A percentile compares a stretch with the other conserved stretches of the same genome.
Evolutionary conservation across 2,329 filamentous ascomycete genomes (phyloP).

Genomic region (Fonsecaea pedrosoi): DNA sequence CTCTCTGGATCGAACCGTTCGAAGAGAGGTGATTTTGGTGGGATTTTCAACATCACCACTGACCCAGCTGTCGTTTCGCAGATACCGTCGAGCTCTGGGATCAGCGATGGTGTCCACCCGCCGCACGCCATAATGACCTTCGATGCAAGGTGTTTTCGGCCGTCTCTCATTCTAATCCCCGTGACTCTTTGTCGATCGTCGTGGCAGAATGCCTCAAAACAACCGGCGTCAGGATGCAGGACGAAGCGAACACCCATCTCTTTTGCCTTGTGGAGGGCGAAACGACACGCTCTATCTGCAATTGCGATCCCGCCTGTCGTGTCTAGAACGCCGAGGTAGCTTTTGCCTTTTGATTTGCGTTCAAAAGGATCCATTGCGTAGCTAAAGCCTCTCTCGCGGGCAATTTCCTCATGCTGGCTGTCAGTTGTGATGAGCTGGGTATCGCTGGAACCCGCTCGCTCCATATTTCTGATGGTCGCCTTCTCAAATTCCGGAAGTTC

Average conservation of each 20-base stretch:
- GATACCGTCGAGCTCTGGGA: constrained; percentile 56
- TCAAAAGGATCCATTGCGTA: constrained; percentile 51
- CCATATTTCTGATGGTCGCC: constrained; percentile 48
- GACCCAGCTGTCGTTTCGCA: constrained; percentile 59
- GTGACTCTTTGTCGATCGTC: constrained; percentile 42
- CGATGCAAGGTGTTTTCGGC: constrained; percentile 11
- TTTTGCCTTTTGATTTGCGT: constrained; percentile 40
- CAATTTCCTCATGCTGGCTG: constrained; percentile 41
- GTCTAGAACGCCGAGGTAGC: constrained; percentile 53
- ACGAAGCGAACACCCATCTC: constrained; percentile 53
- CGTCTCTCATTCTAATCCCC: constrained; percentile 28
- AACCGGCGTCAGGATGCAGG: constrained; percentile 45
- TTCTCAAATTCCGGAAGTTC: constrained; percentile 45
- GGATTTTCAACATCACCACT: constrained; percentile 55
- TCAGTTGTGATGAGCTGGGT: constrained; percentile 49
- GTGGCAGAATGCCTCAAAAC: constrained; percentile 43
- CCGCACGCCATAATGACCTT: constrained; percentile 74
- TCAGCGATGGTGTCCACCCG: constrained; percentile 81
- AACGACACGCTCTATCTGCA: constrained; percentile 57
- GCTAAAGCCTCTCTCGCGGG: constrained; percentile 42
- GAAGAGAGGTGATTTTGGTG: constrained; percentile 47
- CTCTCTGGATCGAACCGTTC: constrained; percentile 51
- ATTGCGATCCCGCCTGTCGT: constrained; percentile 55
- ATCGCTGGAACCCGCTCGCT: constrained; percentile 44
- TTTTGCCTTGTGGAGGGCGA: constrained; percentile 53